phyloP scores from a whole-genome alignment of 441 rosid genomes.

The Populus tomentosa region DNA sequence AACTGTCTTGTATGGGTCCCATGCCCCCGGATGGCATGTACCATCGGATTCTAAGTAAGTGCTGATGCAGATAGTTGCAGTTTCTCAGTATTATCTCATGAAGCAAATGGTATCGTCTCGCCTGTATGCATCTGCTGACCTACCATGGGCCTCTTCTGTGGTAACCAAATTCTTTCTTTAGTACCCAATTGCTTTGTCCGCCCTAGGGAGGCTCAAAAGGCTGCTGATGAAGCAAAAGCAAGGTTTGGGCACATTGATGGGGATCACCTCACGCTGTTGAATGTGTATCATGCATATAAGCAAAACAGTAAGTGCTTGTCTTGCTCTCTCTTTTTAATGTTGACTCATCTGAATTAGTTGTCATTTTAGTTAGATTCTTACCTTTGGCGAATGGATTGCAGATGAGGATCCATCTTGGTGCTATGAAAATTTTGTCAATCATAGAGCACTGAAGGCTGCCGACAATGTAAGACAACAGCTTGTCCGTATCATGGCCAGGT shows the following conservation, averaged over 20 bases:
- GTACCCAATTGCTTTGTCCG: conserved; percentile 28
- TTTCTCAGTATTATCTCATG: conserved; percentile 99
- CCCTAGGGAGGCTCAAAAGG: conserved; percentile 99
- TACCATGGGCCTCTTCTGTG: conserved; percentile 96
- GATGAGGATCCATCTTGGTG: conserved; percentile 93
- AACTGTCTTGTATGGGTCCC: conserved; percentile 74
- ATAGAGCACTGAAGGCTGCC: conserved; percentile 79
- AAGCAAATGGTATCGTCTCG: conserved; percentile 94
- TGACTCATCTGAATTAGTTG: background rate
- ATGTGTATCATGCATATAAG: conserved; percentile 92
- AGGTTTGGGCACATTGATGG: conserved; percentile 97
- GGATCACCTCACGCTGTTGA: conserved; percentile 90
- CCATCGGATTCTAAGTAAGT: conserved; percentile 78
- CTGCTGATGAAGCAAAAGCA: conserved; percentile 99
- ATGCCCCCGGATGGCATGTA: conserved; percentile 80
- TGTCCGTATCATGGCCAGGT: conserved; percentile 87
- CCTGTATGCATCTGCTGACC: conserved; percentile 99
- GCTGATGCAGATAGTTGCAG: conserved; percentile 99
- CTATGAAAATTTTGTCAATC: conserved; percentile 89
- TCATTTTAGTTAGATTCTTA: background rate
- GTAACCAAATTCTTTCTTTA: conserved; percentile 24
- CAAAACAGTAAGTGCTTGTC: conserved; percentile 64
- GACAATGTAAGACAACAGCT: conserved; percentile 97
- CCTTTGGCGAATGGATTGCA: conserved; percentile 25
- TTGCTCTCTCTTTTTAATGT: background rate